Base-by-base conservation (phyloP, 2,329 filamentous ascomycete genomes). In the Neophaeococcomyces mojaviensis region DNA sequence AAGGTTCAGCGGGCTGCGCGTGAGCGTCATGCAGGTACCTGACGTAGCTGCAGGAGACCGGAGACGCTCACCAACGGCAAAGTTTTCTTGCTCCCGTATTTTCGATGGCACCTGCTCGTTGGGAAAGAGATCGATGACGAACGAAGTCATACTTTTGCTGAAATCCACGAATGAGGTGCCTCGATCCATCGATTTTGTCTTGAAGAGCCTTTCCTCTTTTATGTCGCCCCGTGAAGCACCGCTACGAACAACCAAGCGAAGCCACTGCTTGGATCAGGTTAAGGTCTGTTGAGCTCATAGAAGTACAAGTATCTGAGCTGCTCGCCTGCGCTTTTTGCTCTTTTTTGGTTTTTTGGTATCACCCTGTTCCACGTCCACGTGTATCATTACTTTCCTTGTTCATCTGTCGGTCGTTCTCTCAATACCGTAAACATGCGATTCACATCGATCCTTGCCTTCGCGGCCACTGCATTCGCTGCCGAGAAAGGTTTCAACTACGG, bases 401-500 rank as follows among this genome's bases (percentile, higher is more conserved):
- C 13, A 38, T 24, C n/a, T 15, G 20, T 38, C 26, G 16, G 15
- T 44, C 22, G 13, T 16, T 37, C 24, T 28, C n/a, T 38, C 34
- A 19, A 39, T 4, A 39, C 32, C 20, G 15, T 36, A 46, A 48
- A 35, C 33, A 57, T 62, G 59, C 59, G 57, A 35, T 51, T 63
- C 33, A 57, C 57, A 35, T 59, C 61, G 35, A 37, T 63, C 32
- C 53, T 66, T 16, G 50, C 59, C 36, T 48, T 64, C 13, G 59
- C 54, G 31, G 62, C 61, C 4, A 58, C 59, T 34, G 55, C 59
- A 2, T 51, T 62, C 8, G 55, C 53, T 18, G 50, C 61, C 20
- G 61, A 56, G 53, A 62, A 67, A 52, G 70, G 70, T 51, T 73
- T 73, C 64, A 72, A 70, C 65, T 73, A 72, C 56, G 70, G 68